These are phyloP conservation scores for Buddleja alternifolia DNA, from an alignment of 257 asterid species.

Conservation along the genomic window DNA sequence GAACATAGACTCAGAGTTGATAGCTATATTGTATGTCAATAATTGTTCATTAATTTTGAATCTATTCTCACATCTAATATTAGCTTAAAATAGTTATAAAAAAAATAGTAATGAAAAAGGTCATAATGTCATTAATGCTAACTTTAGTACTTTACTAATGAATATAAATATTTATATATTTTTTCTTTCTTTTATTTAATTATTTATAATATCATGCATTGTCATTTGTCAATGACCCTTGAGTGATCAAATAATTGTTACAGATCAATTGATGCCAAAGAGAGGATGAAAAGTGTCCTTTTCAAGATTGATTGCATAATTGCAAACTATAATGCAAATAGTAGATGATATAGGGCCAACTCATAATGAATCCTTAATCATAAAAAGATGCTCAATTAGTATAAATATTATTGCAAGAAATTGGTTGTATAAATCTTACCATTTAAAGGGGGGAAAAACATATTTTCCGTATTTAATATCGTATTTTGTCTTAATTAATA, in stretches of 20 bases:
- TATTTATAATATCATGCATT: neutral
- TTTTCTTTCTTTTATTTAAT: neutral
- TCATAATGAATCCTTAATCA: neutral
- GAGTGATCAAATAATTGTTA: constrained; percentile 19
- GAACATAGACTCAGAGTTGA: constrained; percentile 13
- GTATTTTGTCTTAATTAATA: no score
- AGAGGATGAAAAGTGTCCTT: constrained; percentile 16
- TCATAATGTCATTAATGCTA: constrained; percentile 23
- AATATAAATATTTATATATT: neutral
- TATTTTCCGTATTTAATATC: no score
- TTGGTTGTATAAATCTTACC: neutral
- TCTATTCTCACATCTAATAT: constrained; percentile 13
- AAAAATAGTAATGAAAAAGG: constrained; percentile 19
- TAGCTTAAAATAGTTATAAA: constrained; percentile 14
- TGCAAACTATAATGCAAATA: constrained; percentile 19
- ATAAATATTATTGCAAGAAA: neutral
- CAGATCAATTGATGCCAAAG: constrained; percentile 16
- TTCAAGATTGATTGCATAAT: constrained; percentile 34
- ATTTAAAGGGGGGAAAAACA: no score
- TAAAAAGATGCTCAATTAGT: neutral
- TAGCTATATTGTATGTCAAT: constrained; percentile 21
- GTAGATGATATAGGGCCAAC: constrained; percentile 27
- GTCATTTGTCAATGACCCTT: neutral
- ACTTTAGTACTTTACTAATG: neutral
- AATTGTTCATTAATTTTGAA: constrained; percentile 36